Percentiles rank a stretch among this genome's conserved stretches.
These are phyloP conservation scores for Trypanosoma boissoni DNA, from an alignment of 208 protist genomes.

Conservation along the genomic window DNA sequence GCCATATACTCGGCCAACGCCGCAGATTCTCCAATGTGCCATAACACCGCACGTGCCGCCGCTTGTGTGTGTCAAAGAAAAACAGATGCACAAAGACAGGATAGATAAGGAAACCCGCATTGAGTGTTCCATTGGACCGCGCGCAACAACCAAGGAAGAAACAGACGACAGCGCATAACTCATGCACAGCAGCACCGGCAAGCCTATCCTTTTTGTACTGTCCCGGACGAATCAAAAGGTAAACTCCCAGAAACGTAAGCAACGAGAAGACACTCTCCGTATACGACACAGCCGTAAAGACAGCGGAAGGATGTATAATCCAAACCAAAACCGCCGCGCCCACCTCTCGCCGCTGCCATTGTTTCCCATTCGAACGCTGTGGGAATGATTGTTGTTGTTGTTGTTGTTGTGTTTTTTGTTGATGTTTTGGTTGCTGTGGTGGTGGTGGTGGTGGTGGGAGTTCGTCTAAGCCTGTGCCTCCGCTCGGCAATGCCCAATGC, in stretches of 20 bases:
- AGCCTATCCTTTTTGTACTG: neutral
- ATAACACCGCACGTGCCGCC: slow-evolving; percentile 14
- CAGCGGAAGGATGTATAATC: slow-evolving; percentile 55
- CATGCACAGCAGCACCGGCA: neutral
- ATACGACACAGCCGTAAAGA: slow-evolving; percentile 77
- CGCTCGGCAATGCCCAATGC: neutral
- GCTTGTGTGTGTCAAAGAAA: slow-evolving; percentile 30
- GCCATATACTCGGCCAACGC: slow-evolving; percentile 37
- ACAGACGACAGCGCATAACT: slow-evolving; percentile 35
- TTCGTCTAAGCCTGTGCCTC: slow-evolving; percentile 24
- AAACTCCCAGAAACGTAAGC: slow-evolving; percentile 53
- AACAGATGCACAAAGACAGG: slow-evolving; percentile 50
- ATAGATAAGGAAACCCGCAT: slow-evolving; percentile 59
- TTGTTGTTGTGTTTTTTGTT: neutral
- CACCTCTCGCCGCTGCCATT: slow-evolving; percentile 34
- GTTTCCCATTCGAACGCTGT: neutral
- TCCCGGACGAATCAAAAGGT: slow-evolving; percentile 32
- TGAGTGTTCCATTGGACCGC: slow-evolving; percentile 67
- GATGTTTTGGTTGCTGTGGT: neutral
- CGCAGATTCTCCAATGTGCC: slow-evolving; percentile 1
- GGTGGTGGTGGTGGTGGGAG: slow-evolving; percentile 13
- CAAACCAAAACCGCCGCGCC: slow-evolving; percentile 53
- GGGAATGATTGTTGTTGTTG: no score
- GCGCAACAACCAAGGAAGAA: slow-evolving; percentile 47
- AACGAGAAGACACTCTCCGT: slow-evolving; percentile 74